A percentile compares a stretch with the other conserved stretches of the same genome.
Evolutionary conservation across 805 yeast species (phyloP).

Genomic region (Kuraishia ogatae): DNA sequence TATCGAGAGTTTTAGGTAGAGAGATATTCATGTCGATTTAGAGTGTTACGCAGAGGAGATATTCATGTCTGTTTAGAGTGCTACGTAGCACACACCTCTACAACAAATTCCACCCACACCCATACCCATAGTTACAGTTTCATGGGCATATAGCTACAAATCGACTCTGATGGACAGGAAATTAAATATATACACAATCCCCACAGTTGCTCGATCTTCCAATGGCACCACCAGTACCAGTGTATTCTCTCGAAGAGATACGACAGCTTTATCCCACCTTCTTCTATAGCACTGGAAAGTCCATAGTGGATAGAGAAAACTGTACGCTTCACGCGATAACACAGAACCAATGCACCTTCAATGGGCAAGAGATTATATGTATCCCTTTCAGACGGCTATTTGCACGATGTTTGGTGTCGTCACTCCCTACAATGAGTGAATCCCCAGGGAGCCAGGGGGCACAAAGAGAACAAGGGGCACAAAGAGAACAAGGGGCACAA

Average conservation of each 20-base stretch:
- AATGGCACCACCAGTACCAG: slow-evolving; percentile 47
- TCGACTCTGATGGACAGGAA: too few species aligned
- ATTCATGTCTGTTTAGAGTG: too few species aligned
- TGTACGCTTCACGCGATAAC: slow-evolving; percentile 30
- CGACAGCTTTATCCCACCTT: slow-evolving; percentile 15
- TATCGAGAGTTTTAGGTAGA: too few species aligned
- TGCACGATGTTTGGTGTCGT: slow-evolving; percentile 27
- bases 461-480: slow-evolving; percentile 7
- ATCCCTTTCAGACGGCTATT: slow-evolving; percentile 40
- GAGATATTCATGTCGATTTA: too few species aligned
- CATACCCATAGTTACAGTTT: too few species aligned
- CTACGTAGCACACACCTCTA: too few species aligned
- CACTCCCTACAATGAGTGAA: neutral
- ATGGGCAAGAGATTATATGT: slow-evolving; percentile 33
- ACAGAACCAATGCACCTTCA: slow-evolving; percentile 39
- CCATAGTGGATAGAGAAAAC: slow-evolving; percentile 1
- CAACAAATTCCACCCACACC: too few species aligned
- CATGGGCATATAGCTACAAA: too few species aligned
- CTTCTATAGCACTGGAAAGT: slow-evolving; percentile 9
- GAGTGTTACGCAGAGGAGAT: too few species aligned
- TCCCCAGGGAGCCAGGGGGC: neutral
- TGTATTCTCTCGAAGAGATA: slow-evolving; percentile 29
- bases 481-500: neutral
- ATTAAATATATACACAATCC: too few species aligned
- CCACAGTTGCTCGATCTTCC: too few species aligned